Evolutionary conservation across 2,329 filamentous ascomycete species (phyloP), one percentile per base, ranked within the genome.

Genomic region (Aschersonia sp.): DNA sequence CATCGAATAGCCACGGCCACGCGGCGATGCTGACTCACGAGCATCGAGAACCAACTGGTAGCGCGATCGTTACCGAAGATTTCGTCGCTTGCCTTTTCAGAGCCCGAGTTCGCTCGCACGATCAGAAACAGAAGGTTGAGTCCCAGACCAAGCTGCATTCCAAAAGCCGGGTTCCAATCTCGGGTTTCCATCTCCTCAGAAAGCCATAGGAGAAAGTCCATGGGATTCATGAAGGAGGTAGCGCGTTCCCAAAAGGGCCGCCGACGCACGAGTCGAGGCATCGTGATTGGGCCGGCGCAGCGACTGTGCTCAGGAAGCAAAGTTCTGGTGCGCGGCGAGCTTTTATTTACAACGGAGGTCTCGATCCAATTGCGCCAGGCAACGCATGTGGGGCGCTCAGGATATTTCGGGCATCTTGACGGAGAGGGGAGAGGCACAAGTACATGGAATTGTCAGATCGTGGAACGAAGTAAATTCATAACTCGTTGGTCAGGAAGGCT

Each of bases 151-250:
- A 94, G 69, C 46, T 86, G 81, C 5, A 80, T 77, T 30, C 87
- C 85, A 63, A 87, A 68, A 55, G 85, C 83, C 22, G 90, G 87
- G 56, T 96, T 86, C 81, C 88, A 94, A 57, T 95, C 86, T 59
- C 84, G 82, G 31, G 87, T 87, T 61, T 96, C 89, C 51, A 98
- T 76, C 66, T 95, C 87, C 62, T 97, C 90, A 0, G 87, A 94
- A 2, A 94, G 66, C 85, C 87, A 95, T 14, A 98, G 78, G 47
- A 92, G 68, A 59, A 90, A 85, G 66, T 98, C 92, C 68, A 85
- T 83, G 4, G 87, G 87, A 60, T 97, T 90, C 50, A 96, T 70
- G 63, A 80, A 80, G 49, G 85, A 75, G 61, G 80, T 79, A 63
- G 97, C 75, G 63, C 90, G 86, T 73, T 97, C 84, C 32, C 68